These are phyloP conservation scores for Neofusicoccum parvum DNA, from an alignment of 2,329 filamentous ascomycete species.

Conservation along the genomic window DNA sequence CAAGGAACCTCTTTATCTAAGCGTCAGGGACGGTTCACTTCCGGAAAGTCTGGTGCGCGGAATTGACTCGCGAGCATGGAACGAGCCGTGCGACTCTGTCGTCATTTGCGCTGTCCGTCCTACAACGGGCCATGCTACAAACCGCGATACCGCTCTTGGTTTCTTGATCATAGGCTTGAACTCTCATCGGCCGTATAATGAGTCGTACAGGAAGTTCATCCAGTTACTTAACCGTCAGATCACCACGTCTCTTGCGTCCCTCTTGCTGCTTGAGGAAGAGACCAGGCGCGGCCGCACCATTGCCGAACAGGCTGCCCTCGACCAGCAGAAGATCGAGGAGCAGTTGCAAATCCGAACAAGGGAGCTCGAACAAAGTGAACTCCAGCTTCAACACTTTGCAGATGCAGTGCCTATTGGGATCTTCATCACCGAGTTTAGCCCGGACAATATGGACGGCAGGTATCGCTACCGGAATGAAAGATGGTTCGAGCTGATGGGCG, in stretches of 20 bases:
- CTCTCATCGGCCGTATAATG: conserved; percentile 36
- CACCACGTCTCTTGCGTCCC: conserved; percentile 37
- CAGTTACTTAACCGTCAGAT: conserved; percentile 36
- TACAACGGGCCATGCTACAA: conserved; percentile 31
- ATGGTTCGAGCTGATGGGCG: conserved; percentile 22
- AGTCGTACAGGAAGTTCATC: conserved; percentile 35
- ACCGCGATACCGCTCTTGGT: conserved; percentile 29
- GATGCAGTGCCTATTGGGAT: conserved; percentile 20
- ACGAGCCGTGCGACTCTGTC: conserved; percentile 19
- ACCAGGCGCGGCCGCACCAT: conserved; percentile 26
- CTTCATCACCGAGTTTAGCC: conserved; percentile 19
- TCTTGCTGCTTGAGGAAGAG: conserved; percentile 39
- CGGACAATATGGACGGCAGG: conserved; percentile 19
- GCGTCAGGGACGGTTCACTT: conserved; percentile 31
- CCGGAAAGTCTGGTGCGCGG: conserved; percentile 35
- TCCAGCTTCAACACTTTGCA: conserved; percentile 19
- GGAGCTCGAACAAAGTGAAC: conserved; percentile 19
- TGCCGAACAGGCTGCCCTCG: conserved; percentile 35
- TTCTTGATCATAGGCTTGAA: conserved; percentile 37
- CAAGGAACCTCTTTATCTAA: conserved; percentile 32
- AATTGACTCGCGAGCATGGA: conserved; percentile 28
- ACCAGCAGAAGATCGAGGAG: conserved; percentile 34
- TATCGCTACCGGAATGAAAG: conserved; percentile 23
- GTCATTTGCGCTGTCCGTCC: conserved; percentile 22
- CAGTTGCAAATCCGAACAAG: conserved; percentile 9